Base-by-base conservation (phyloP, 192 early-diverging fungal genomes). In the Chytriomyces sp. region DNA sequence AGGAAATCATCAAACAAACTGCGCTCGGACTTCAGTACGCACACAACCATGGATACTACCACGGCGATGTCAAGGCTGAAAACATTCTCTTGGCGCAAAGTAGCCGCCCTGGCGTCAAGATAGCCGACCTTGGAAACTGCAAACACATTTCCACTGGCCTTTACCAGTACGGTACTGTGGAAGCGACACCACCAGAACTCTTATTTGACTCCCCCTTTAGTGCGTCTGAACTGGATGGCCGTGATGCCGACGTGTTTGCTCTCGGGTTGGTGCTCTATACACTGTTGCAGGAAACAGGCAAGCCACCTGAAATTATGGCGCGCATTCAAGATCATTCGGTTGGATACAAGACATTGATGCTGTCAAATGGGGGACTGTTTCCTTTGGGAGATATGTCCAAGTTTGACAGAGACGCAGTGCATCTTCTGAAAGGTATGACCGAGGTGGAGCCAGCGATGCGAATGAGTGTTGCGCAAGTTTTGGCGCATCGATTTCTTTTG, bases 61-160 rank as follows among this genome's bases (percentile, higher is more conserved):
- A 88, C 67, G 79, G 86, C 23, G 88, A 89, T 64, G 79, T 88
- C 76, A 90, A 90, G 79, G 84, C 86, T 64, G 87, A 90, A 77
- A 90, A 90, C 75, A 79, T 90, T 46, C 76, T 90, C 63, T 11
- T 13, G 50, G 8, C 65, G 43, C 8, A 13, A 70, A 44, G n/a
- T 49, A 11, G 23, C 50, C 0, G 11, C 7, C 76, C 76, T 8
- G 43, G 18, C 26, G 61, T 73, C 13, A n/a, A 35, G 13, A n/a
- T 77, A 6, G 50, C 66, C 13, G 76, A 77, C 44, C 70, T 77
- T 45, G 76, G 76, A 46, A 46, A 77, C 59, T 46, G 67, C 10
- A 69, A 66, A 26, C 60, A 59, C 35, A 57, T 46, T n/a, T 47
- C 57, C 9, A 8, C 35, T 28, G 53, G 71, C 5, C 61, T 77